phyloP scores from a whole-genome alignment of 2,329 filamentous ascomycete species.

The Aureobasidium sp. region DNA sequence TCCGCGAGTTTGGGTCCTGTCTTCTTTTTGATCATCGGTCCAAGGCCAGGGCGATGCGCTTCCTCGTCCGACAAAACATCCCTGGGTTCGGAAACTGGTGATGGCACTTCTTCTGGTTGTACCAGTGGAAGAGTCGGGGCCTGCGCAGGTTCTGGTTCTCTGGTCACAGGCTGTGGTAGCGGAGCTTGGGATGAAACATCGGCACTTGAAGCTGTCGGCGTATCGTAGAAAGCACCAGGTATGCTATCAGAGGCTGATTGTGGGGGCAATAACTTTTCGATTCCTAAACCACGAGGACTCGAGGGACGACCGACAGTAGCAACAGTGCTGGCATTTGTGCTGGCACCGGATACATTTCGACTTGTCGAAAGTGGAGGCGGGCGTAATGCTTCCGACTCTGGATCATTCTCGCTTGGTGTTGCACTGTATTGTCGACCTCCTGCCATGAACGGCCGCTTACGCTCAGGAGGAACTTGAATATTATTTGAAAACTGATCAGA shows the following conservation, averaged over 20 bases:
- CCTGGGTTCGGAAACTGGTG: neutral
- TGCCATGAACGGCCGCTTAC: slow-evolving; percentile 62
- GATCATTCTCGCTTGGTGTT: neutral
- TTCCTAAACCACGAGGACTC: slow-evolving; percentile 10
- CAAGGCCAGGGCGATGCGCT: slow-evolving; percentile 64
- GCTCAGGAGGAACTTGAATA: slow-evolving; percentile 43
- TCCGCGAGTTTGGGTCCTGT: slow-evolving; percentile 65
- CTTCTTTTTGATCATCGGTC: slow-evolving; percentile 84
- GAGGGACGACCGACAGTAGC: slow-evolving; percentile 8
- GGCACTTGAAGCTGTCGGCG: slow-evolving; percentile 15
- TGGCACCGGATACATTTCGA: slow-evolving; percentile 14
- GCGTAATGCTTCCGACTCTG: slow-evolving; percentile 23
- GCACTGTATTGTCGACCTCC: slow-evolving; percentile 30
- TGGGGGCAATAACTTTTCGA: neutral
- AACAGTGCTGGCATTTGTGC: slow-evolving; percentile 1
- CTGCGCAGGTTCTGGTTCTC: slow-evolving; percentile 3
- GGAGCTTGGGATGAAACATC: slow-evolving; percentile 6
- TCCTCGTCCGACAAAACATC: slow-evolving; percentile 33
- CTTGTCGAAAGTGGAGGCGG: slow-evolving; percentile 25
- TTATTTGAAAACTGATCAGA: neutral
- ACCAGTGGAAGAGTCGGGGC: slow-evolving; percentile 13
- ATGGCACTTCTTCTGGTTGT: neutral
- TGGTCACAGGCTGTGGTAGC: slow-evolving; percentile 1
- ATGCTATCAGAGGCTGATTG: neutral
- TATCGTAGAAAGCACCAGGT: slow-evolving; percentile 18